Evolutionary conservation across 345 rosid genomes (phyloP).

Genomic region (Capsella bursapastoris): DNA sequence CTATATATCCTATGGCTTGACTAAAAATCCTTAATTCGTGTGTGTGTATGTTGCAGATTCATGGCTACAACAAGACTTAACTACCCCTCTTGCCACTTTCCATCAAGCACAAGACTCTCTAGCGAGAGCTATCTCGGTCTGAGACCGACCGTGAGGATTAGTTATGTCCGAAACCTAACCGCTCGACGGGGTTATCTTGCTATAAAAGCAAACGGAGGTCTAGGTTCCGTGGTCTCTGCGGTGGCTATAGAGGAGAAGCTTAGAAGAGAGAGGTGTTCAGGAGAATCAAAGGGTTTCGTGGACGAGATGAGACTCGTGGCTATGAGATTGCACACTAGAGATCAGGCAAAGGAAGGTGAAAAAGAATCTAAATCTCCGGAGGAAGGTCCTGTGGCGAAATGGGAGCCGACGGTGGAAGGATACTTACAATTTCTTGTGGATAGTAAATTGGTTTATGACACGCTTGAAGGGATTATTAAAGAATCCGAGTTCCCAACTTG

Average conservation of each 20-base stretch:
- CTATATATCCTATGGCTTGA: background rate
- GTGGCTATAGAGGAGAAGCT: background rate
- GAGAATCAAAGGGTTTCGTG: constrained; percentile 79
- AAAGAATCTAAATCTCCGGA: constrained; percentile 63
- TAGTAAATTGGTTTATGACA: constrained; percentile 44
- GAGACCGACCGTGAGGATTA: background rate
- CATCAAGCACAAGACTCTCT: background rate
- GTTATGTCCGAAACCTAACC: background rate
- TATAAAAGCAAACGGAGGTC: constrained; percentile 3
- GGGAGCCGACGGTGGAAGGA: constrained; percentile 80
- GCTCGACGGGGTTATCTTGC: constrained; percentile 1
- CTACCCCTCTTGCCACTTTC: background rate
- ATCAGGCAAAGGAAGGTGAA: constrained; percentile 82
- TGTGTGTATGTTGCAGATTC: background rate
- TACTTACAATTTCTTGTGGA: constrained; percentile 66
- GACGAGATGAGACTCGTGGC: constrained; percentile 95
- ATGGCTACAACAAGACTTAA: constrained; percentile 13
- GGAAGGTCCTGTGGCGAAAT: constrained; percentile 51
- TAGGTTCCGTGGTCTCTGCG: background rate
- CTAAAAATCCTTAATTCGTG: background rate
- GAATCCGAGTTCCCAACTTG: constrained; percentile 62
- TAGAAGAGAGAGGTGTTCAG: background rate
- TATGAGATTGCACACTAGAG: constrained; percentile 76
- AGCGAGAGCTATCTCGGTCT: background rate
- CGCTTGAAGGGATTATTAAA: constrained; percentile 70